Base-by-base conservation (phyloP, 2,329 filamentous ascomycete species). In the Dactylella cylindrospora region DNA sequence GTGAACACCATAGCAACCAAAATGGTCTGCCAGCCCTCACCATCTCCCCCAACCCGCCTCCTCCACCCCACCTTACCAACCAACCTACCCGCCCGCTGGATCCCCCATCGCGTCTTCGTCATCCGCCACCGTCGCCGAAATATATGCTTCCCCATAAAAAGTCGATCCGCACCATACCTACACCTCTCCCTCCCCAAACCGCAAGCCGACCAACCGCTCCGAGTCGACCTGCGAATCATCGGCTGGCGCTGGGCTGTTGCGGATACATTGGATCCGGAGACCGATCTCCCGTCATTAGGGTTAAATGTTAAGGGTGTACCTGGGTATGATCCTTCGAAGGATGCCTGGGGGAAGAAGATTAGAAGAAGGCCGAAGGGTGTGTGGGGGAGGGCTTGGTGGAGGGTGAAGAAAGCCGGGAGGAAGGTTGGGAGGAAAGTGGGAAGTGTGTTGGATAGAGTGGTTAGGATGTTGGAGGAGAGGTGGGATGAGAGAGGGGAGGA, bases 21-120 rank as follows among this genome's bases (percentile, higher is more conserved):
- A 41, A 47, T 55, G 51, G 41, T 47, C 28, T 55, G 41, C 35
- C 41, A 55, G 36, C 33, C 10, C 1, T n/a, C 41, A n/a, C 51
- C 51, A 10, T 12, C 33, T 2, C 17, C 23, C 2, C 51, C 51
- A n/a, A 13, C 13, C 10, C 20, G 31, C 25, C 15, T 10, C 31
- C 23, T 39, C 33, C 36, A 40, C 35, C 12, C 3, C 19, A 3
- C 22, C 4, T 19, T 40, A 17, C 41, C 51, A n/a, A 32, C 26
- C n/a, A 28, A 40, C 35, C 41, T 55, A n/a, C 51, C 43, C 8
- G 17, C 32, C 7, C 51, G 51, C 23, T 55, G 25, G 3, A 10
- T 55, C n/a, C 23, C 41, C 35, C 35, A 55, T 28, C 32, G 44
- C 35, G 35, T 33, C 51, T 55, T 47, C 28, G 36, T 55, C 17